These are phyloP conservation scores for Beauveria medogensis DNA, from an alignment of 2,329 filamentous ascomycete genomes.

Conservation along the genomic window DNA sequence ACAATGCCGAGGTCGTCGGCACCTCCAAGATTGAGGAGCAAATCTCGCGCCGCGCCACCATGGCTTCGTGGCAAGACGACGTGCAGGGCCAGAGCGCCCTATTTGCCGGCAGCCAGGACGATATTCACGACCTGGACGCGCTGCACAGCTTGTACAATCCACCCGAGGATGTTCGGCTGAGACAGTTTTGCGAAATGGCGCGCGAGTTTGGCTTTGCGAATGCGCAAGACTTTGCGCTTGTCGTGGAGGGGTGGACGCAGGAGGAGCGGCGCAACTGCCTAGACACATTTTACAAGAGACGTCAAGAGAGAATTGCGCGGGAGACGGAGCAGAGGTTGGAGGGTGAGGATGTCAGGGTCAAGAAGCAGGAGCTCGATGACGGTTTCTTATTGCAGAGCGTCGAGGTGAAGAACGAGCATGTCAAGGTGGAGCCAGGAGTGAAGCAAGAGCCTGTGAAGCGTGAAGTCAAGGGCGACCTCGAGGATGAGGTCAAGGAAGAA, in stretches of 20 bases:
- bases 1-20: slow-evolving; percentile 92
- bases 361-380: slow-evolving; percentile 4
- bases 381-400: slow-evolving; percentile 1
- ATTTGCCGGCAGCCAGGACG: slow-evolving; percentile 45
- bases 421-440: neutral
- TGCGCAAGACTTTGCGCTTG: slow-evolving; percentile 76
- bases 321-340: slow-evolving; percentile 14
- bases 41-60: slow-evolving; percentile 68
- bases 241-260: slow-evolving; percentile 86
- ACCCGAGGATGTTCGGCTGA: slow-evolving; percentile 60
- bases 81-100: slow-evolving; percentile 43
- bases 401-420: slow-evolving; percentile 6
- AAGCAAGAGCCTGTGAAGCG: neutral
- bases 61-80: slow-evolving; percentile 38
- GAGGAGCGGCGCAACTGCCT: slow-evolving; percentile 71
- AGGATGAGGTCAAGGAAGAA: neutral
- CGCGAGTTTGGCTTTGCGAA: slow-evolving; percentile 66
- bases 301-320: slow-evolving; percentile 45
- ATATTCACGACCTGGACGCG: slow-evolving; percentile 22
- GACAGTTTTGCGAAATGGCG: slow-evolving; percentile 91
- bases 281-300: slow-evolving; percentile 67
- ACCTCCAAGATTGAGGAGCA: slow-evolving; percentile 85
- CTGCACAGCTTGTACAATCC: slow-evolving; percentile 54
- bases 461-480: slow-evolving; percentile 10
- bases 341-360: slow-evolving; percentile 1